These are phyloP conservation scores for Stagonosporopsis chrysanthemi DNA, from an alignment of 2,329 filamentous ascomycete species.

Conservation along the genomic window DNA sequence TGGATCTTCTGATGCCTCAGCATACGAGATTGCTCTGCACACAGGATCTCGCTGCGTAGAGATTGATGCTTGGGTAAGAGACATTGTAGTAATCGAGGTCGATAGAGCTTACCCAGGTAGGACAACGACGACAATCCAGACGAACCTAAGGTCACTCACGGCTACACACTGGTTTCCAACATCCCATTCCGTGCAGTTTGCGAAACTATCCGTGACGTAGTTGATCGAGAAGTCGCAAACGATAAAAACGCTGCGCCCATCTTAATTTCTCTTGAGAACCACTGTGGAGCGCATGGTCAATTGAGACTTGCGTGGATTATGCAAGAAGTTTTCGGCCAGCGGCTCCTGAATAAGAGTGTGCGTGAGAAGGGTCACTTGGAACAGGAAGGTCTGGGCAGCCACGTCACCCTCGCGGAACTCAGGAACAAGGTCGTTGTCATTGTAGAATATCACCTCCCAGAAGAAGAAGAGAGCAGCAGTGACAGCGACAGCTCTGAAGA, in stretches of 20 bases:
- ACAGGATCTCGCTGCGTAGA: conserved; percentile 74
- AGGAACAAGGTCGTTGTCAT: conserved; percentile 71
- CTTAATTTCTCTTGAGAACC: conserved; percentile 72
- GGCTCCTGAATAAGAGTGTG: conserved; percentile 66
- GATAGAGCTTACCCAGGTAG: conserved; percentile 1
- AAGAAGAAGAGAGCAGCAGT: conserved; percentile 56
- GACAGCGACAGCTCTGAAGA: conserved; percentile 44
- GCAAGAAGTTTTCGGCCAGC: conserved; percentile 67
- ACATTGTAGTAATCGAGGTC: background rate
- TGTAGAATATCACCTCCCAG: conserved; percentile 69
- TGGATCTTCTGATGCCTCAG: conserved; percentile 67
- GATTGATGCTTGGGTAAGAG: conserved; percentile 71
- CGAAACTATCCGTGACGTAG: conserved; percentile 68
- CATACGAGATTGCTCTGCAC: conserved; percentile 68
- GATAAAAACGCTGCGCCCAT: conserved; percentile 63
- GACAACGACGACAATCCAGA: conserved; percentile 61
- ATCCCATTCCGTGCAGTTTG: conserved; percentile 71
- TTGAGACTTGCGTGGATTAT: conserved; percentile 69
- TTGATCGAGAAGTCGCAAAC: conserved; percentile 64
- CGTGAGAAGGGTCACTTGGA: conserved; percentile 64
- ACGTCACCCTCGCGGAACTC: conserved; percentile 66
- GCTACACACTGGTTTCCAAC: conserved; percentile 72
- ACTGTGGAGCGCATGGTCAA: conserved; percentile 68
- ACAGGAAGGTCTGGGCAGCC: conserved; percentile 59
- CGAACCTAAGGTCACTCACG: conserved; percentile 75